Evolutionary conservation across 345 rosid genomes (phyloP).

Genomic region (Turritis glabra): DNA sequence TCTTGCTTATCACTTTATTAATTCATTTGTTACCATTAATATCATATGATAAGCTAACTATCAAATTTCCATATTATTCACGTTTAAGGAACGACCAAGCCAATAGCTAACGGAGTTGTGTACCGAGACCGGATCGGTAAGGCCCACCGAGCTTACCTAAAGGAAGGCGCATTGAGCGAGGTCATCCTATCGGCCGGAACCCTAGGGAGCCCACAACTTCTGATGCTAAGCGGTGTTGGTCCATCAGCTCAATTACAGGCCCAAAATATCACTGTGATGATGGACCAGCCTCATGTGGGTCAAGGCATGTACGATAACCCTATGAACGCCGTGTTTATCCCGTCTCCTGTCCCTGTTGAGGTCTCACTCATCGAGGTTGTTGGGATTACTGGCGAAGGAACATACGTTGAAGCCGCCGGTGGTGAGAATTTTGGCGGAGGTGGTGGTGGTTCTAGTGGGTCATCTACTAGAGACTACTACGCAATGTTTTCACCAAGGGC

Average conservation of each 20-base stretch:
- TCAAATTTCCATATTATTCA: background rate
- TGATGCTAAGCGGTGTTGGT: conserved; percentile 78
- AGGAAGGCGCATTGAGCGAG: conserved; percentile 47
- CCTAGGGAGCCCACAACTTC: conserved; percentile 71
- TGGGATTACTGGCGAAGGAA: conserved; percentile 61
- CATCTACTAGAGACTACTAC: conserved; percentile 38
- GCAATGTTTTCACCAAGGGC: conserved; percentile 64
- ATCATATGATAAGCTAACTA: background rate
- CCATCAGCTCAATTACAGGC: conserved; percentile 51
- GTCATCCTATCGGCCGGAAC: conserved; percentile 65
- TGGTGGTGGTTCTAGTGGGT: conserved; percentile 11
- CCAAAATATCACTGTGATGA: conserved; percentile 47
- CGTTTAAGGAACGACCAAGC: conserved; percentile 37
- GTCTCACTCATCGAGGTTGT: conserved; percentile 79
- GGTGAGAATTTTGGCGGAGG: conserved; percentile 51
- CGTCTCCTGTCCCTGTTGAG: conserved; percentile 69
- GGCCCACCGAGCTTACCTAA: conserved; percentile 50
- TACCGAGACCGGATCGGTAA: conserved; percentile 49
- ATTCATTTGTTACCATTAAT: background rate
- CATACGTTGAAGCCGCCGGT: conserved; percentile 65
- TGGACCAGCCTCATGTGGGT: conserved; percentile 67
- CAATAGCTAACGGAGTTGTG: conserved; percentile 58
- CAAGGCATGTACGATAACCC: conserved; percentile 79
- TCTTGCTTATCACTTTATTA: background rate
- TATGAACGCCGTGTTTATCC: conserved; percentile 65